Base-by-base conservation (phyloP, 345 rosid species). In the Linum tenue region DNA sequence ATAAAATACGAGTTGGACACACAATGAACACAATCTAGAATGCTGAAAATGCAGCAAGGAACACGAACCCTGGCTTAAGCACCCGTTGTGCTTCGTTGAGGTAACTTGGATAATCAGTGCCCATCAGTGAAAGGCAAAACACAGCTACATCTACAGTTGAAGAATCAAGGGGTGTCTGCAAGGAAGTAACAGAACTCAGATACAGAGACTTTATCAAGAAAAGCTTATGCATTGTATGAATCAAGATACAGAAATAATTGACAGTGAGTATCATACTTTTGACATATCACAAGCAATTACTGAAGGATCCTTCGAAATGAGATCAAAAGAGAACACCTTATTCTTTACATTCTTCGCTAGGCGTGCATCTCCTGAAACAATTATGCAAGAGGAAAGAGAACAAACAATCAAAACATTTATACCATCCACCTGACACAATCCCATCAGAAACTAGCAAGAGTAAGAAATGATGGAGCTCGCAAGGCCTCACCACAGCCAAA, bases 51-150 rank as follows among this genome's bases (percentile, higher is more conserved):
- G 35, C 59, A 2, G 56, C 44, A 57, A 41, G 40, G 66, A 50
- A 94, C 99, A 41, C 43, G 66, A 50, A 94, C 99, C 92, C 82
- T 66, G 97, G 86, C 78, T 88, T 88, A 70, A 94, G 97, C 69
- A 94, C 96, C 74, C 97, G 76, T 72, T 77, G 72, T 5, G 99
- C 99, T 71, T 94, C 97, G 68, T 57, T 76, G 62, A 94, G 83
- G 83, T 70, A 94, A 70, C 79, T 88, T 37, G 82, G 75, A 68
- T 82, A 94, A 81, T 94, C 83, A 7, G 89, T 85, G 56, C 99
- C 99, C 99, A 94, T 90, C 66, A 90, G 78, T 41, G 97, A 94
- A 72, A 94, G 97, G 76, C 95, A 90, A 74, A 94, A 94, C 67
- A 90, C 94, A 43, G 89, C 87, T 69, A 86, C 89, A 72, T 94